Percentiles rank a stretch among this genome's conserved stretches.
These are phyloP conservation scores for Arabis hirsuta DNA, from an alignment of 345 rosid species.

Conservation along the genomic window DNA sequence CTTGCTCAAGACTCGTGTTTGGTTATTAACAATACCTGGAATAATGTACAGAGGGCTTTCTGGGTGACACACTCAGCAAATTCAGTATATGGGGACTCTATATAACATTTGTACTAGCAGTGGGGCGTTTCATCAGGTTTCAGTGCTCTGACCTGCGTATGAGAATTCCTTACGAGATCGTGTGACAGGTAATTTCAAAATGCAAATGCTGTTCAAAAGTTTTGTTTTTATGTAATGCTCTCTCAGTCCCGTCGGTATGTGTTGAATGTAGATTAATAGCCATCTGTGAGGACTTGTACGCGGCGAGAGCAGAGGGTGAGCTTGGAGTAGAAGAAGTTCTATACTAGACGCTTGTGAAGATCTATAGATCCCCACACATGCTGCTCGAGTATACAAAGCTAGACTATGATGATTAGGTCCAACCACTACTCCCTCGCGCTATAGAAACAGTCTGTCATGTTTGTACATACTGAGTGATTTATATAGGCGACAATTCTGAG, in stretches of 20 bases:
- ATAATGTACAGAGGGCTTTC: constrained; percentile 78
- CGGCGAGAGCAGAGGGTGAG: constrained; percentile 97
- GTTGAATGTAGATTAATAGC: constrained; percentile 76
- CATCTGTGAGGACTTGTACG: constrained; percentile 94
- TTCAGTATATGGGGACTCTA: constrained; percentile 99
- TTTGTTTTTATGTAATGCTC: constrained; percentile 6
- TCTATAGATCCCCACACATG: constrained; percentile 97
- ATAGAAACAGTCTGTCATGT: constrained; percentile 5
- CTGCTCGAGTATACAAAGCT: constrained; percentile 91
- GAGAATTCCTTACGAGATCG: constrained; percentile 95
- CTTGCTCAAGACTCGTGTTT: constrained; percentile 18
- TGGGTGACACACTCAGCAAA: constrained; percentile 98
- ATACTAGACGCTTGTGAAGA: constrained; percentile 95
- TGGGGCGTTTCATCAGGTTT: constrained; percentile 97
- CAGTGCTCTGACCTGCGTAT: constrained; percentile 96
- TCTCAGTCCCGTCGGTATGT: constrained; percentile 3
- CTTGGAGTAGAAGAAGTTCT: constrained; percentile 96
- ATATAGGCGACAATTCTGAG: constrained; percentile 17
- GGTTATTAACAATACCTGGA: constrained; percentile 5
- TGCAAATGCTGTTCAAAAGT: constrained; percentile 9
- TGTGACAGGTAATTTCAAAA: constrained; percentile 65
- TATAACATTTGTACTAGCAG: constrained; percentile 97
- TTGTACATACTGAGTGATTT: constrained; percentile 37
- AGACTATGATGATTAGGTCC: constrained; percentile 54
- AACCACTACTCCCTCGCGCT: neutral